Evolutionary conservation across 2,329 filamentous ascomycete genomes (phyloP).

Genomic region (Paecilomyces formosus): DNA sequence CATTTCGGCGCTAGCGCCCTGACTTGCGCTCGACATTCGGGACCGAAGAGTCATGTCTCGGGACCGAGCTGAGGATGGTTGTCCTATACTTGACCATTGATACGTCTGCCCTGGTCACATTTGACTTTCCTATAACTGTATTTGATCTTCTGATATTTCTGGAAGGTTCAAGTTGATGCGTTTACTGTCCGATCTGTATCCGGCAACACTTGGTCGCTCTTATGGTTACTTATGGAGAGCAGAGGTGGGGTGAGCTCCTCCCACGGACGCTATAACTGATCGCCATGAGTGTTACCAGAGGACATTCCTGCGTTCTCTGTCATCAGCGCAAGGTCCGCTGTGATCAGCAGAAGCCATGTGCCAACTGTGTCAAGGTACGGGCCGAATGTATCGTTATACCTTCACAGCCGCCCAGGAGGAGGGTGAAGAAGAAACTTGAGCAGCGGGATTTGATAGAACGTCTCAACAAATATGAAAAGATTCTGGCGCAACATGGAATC

Average conservation of each 20-base stretch:
- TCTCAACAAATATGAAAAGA: conserved; percentile 57
- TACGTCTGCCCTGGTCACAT: background rate
- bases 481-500: conserved; percentile 58
- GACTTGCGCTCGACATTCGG: background rate
- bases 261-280: background rate
- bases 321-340: conserved; percentile 68
- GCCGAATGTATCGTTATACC: conserved; percentile 46
- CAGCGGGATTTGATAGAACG: conserved; percentile 62
- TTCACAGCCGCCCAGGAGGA: conserved; percentile 43
- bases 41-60: background rate
- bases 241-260: background rate
- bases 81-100: background rate
- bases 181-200: background rate
- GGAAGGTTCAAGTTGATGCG: background rate
- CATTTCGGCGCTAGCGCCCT: too few species aligned
- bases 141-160: too few species aligned
- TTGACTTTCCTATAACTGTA: background rate
- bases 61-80: background rate
- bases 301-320: conserved; percentile 1
- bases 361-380: conserved; percentile 58
- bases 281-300: background rate
- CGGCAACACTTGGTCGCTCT: background rate
- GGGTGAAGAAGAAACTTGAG: conserved; percentile 51
- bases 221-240: background rate
- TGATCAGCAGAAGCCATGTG: conserved; percentile 62